Percentiles rank a stretch among this genome's conserved stretches.
Conservation (phyloP, 192 early-diverging fungal species). For the Mortierella antarctica region DNA sequence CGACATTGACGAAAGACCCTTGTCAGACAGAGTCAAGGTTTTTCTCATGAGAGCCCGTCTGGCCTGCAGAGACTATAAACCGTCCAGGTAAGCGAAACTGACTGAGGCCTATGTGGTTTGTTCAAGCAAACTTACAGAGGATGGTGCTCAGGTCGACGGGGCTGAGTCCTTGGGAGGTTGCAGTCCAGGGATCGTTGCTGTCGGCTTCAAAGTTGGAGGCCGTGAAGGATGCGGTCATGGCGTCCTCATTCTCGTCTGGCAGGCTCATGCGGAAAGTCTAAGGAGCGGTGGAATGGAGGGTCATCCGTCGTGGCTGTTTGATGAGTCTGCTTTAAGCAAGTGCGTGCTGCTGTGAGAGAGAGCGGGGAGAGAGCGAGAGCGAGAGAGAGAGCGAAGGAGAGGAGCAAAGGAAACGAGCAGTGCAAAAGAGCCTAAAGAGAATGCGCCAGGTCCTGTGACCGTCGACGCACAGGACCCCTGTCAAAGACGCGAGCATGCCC, state of each 20-base stretch:
- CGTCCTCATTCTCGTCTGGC: constrained; percentile 24
- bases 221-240: constrained; percentile 42
- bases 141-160: constrained; percentile 23
- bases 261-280: constrained; percentile 10
- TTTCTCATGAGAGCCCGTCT: not conserved
- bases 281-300: not conserved
- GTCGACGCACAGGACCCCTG: too few relatives aligned
- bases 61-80: not conserved
- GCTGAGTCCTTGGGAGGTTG: constrained; percentile 2
- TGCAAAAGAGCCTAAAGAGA: not conserved
- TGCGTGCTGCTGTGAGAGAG: not conserved
- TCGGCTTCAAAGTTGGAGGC: constrained; percentile 45
- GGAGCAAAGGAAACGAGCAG: not conserved
- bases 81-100: not conserved
- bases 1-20: not conserved
- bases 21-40: not conserved
- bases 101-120: not conserved
- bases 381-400: not conserved
- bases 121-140: constrained; percentile 14
- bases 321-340: not conserved
- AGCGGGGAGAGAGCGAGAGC: not conserved
- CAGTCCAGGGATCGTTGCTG: constrained; percentile 36
- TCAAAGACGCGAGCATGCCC: too few relatives aligned
- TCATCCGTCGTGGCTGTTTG: not conserved
- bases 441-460: too few relatives aligned